Percentiles rank a stretch among this genome's conserved stretches.
These are phyloP conservation scores for Pseudozyma flocculosa DNA, from an alignment of 1,284 basidiomycete species.

Conservation along the genomic window DNA sequence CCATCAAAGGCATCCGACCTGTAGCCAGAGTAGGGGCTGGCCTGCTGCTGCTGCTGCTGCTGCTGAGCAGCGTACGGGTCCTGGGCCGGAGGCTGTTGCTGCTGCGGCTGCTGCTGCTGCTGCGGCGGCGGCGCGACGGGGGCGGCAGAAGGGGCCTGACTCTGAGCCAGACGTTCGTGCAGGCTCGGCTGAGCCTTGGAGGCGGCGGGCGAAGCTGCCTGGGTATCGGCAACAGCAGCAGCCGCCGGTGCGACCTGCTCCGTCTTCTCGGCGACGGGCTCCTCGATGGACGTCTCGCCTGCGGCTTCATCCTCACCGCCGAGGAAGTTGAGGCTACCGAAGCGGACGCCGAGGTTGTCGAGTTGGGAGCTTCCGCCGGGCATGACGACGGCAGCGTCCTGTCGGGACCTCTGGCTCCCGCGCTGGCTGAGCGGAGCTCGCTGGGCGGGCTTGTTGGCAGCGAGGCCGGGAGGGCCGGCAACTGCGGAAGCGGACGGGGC, in stretches of 20 bases:
- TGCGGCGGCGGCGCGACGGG: conserved; percentile 14
- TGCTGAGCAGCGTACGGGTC: conserved; percentile 22
- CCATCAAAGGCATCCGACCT: conserved; percentile 37
- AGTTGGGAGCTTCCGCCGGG: conserved; percentile 48
- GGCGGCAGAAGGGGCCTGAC: conserved; percentile 9
- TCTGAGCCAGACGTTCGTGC: conserved; percentile 4
- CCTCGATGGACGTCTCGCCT: conserved; percentile 7
- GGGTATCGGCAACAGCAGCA: conserved; percentile 2
- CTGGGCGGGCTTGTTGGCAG: conserved; percentile 18
- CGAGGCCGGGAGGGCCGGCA: conserved; percentile 24
- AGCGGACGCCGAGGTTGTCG: conserved; percentile 55
- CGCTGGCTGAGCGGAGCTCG: conserved; percentile 33
- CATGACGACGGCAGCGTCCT: conserved; percentile 55
- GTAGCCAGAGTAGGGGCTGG: conserved; percentile 31
- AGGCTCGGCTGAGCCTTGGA: conserved; percentile 1
- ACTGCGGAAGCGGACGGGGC: conserved; percentile 7
- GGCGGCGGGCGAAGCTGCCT: conserved; percentile 11
- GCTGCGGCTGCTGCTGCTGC: no score
- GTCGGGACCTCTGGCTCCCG: conserved; percentile 45
- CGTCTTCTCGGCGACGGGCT: neutral
- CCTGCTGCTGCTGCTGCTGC: conserved; percentile 16
- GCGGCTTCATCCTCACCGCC: conserved; percentile 39
- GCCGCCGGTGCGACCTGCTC: conserved; percentile 3
- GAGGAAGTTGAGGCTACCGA: conserved; percentile 55
- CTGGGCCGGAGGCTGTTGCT: conserved; percentile 12